Conservation (phyloP, 176 grass and related monocot species). For the Secale cereale region DNA sequence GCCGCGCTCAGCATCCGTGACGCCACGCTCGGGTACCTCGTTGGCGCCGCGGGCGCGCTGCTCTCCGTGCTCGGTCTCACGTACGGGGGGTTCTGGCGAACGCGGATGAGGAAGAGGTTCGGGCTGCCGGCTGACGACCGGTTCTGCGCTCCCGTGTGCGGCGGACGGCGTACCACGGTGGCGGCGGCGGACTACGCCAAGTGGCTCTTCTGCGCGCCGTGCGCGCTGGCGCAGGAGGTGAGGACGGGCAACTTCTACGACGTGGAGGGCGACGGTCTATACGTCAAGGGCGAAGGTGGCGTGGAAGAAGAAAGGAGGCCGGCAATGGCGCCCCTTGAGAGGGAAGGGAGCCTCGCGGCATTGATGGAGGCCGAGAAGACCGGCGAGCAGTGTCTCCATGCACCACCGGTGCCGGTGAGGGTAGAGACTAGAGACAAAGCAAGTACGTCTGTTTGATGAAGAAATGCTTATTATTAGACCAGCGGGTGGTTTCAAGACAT, state of each 20-base stretch:
- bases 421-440: background rate
- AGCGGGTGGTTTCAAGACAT: too few relatives aligned
- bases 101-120: slow-evolving; percentile 35
- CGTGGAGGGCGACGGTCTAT: slow-evolving; percentile 30
- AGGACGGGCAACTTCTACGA: slow-evolving; percentile 59
- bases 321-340: slow-evolving; percentile 35
- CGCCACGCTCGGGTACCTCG: slow-evolving; percentile 13
- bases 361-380: background rate
- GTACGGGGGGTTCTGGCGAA: slow-evolving; percentile 58
- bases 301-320: background rate
- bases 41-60: slow-evolving; percentile 39
- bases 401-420: slow-evolving; percentile 7
- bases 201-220: slow-evolving; percentile 48
- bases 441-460: too few relatives aligned
- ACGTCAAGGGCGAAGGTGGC: background rate
- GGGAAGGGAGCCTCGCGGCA: slow-evolving; percentile 27
- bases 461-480: too few relatives aligned
- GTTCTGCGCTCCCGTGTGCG: background rate
- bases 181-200: slow-evolving; percentile 33
- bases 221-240: slow-evolving; percentile 71
- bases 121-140: slow-evolving; percentile 23
- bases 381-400: background rate
- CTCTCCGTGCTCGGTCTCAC: slow-evolving; percentile 44
- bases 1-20: slow-evolving; percentile 47
- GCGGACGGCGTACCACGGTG: background rate